phyloP scores from a whole-genome alignment of 352 stramenopile genomes.

The Globisporangium sylvaticum region DNA sequence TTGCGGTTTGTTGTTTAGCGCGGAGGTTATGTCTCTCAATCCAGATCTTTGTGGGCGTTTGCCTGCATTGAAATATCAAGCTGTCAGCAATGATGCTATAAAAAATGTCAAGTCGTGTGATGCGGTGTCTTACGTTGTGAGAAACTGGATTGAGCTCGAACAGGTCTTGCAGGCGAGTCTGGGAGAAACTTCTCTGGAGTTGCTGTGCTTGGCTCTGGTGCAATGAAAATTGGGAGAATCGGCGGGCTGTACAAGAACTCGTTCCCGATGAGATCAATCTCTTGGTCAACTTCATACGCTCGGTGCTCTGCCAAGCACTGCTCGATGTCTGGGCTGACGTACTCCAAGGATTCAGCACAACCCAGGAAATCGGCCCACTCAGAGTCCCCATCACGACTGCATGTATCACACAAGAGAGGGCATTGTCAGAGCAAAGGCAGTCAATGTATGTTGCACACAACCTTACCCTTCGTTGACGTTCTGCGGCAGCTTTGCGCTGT shows the following conservation, averaged over 20 bases:
- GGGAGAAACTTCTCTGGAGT: background rate
- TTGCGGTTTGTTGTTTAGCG: background rate
- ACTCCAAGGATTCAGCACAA: slow-evolving; percentile 38
- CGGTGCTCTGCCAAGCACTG: slow-evolving; percentile 32
- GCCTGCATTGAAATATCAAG: background rate
- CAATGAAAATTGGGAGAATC: slow-evolving; percentile 12
- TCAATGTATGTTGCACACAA: background rate
- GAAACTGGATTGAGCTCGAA: background rate
- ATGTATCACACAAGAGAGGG: slow-evolving; percentile 13
- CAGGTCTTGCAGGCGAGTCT: background rate
- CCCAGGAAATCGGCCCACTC: slow-evolving; percentile 58
- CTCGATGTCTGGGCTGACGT: slow-evolving; percentile 66
- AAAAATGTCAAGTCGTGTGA: background rate
- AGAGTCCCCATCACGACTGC: slow-evolving; percentile 19
- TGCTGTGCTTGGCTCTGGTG: background rate
- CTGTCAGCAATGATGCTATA: background rate
- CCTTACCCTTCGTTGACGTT: background rate
- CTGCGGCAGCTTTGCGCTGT: background rate
- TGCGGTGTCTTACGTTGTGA: slow-evolving; percentile 1
- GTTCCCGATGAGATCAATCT: slow-evolving; percentile 53
- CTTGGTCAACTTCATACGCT: slow-evolving; percentile 45
- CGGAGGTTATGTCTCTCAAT: slow-evolving; percentile 4
- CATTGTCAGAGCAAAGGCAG: background rate
- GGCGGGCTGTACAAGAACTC: slow-evolving; percentile 63
- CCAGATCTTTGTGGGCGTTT: background rate